Evolutionary conservation across 2,329 filamentous ascomycete species (phyloP).

Genomic region (Aspergillus pseudotamarii): DNA sequence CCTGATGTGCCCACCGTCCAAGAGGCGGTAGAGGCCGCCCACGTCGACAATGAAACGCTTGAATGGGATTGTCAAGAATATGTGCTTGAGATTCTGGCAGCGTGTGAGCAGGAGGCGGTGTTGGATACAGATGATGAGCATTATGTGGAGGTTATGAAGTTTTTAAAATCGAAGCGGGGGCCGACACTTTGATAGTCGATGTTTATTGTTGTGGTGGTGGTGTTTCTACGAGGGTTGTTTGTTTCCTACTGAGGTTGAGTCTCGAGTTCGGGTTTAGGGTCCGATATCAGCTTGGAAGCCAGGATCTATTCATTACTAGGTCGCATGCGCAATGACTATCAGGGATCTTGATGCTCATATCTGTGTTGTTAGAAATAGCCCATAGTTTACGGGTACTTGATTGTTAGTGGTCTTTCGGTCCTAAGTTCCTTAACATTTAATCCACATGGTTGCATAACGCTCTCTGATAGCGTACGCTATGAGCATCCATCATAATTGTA

Average conservation of each 20-base stretch:
- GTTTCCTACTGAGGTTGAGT: not conserved
- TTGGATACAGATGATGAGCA: slow-evolving; percentile 21
- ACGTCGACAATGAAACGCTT: slow-evolving; percentile 25
- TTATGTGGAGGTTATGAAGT: slow-evolving; percentile 19
- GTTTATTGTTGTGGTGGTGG: not conserved
- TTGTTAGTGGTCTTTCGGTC: too few species aligned
- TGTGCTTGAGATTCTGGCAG: slow-evolving; percentile 25
- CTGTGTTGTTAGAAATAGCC: too few species aligned
- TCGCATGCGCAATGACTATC: not conserved
- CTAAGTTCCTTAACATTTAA: too few species aligned
- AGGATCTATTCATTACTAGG: not conserved
- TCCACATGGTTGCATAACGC: too few species aligned
- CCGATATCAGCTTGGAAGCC: not conserved
- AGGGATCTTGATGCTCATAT: not conserved
- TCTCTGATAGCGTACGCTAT: too few species aligned
- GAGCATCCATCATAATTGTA: too few species aligned
- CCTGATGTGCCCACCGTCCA: slow-evolving; percentile 16
- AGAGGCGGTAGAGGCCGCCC: slow-evolving; percentile 10
- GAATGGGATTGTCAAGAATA: slow-evolving; percentile 30
- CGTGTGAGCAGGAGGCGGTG: slow-evolving; percentile 19
- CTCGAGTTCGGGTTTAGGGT: not conserved
- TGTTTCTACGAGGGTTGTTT: too few species aligned
- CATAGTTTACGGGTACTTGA: too few species aligned
- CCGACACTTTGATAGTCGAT: slow-evolving; percentile 9
- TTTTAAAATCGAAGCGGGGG: slow-evolving; percentile 17